Base-by-base conservation (phyloP, 139 green algal species). In the Astrephomene gubernaculifera region DNA sequence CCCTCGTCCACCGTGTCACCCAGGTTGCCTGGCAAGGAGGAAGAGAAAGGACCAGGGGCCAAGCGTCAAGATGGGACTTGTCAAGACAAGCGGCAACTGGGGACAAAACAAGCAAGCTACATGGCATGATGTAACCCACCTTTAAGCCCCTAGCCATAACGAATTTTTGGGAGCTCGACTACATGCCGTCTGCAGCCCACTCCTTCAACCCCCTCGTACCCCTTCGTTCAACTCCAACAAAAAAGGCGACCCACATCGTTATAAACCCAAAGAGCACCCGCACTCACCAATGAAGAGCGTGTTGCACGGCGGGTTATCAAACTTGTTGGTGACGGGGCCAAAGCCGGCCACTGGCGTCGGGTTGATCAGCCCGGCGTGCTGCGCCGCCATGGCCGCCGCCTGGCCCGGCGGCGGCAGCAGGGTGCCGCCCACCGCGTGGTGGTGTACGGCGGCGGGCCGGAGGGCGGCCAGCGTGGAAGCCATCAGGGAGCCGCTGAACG, bases 221-320 rank as follows among this genome's bases (percentile, higher is more conserved):
- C 49, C 49, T 12, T 57, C 14, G 14, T 25, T 17, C 17, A 57
- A 17, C 49, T 17, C 49, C 14, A 25, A 17, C 14, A 57, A 25
- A 57, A 57, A 17, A 17, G 49, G 49, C 49, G 17, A 57, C 14
- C 49, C 12, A 57, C 12, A 57, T 17, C 49, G 12, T 57, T 57
- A 57, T 57, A 12, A 25, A 57, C 14, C 49, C 49, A 12, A 12
- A 25, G 49, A 57, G 17, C 17, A 57, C 12, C 49, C 49, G 19
- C 36, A 17, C 69, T 19, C 69, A 87, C 68, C 96, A 36, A 99
- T 95, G 89, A 98, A 99, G 22, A 99, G 91, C 27, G 96, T 99
- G 90, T 98, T 98, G 93, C 96, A 99, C 57, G 96, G 96, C 27
- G 96, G 93, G 90, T 98, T 99, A 87, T 99, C 96, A 25, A 89